Evolutionary conservation across 345 rosid species (phyloP), one percentile per base, ranked within the genome.

Genomic region (Diplotaxis tenuifolia): DNA sequence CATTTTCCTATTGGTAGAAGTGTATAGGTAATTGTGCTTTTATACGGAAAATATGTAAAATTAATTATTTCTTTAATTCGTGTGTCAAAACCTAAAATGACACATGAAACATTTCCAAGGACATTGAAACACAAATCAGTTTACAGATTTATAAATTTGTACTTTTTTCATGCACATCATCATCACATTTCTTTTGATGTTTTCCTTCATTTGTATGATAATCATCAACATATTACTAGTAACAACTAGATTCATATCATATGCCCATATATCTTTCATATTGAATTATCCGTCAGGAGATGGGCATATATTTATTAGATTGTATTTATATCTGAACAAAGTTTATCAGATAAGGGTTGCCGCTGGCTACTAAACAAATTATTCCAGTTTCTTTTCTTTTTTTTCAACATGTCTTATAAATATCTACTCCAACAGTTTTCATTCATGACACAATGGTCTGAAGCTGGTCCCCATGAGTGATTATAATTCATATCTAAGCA

Each of bases 391-490:
- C 50, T 42, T 42, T 42, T 42, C 50, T 6, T 42, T 42, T 6
- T 42, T 42, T 42, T 42, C 18, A 61, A 34, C 65, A 60, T 61
- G 9, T 36, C 23, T 3, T 5, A 23, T 3, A 34, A 68, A 61
- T 61, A 57, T 62, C 36, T 32, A 31, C 61, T 10, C 16, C 16
- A 2, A 3, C 65, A 32, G 50, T 42, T 42, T n/a, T n/a, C 18
- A 42, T n/a, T 63, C 47, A 27, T 54, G 70, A 21, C 23, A 7
- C 31, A 40, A 63, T 73, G 49, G 65, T 20, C 25, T 45, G 71
- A 73, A 55, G 56, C 56, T 65, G 77, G 66, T 66, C 77, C 75
- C 77, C 50, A 72, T 27, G 21, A 36, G 40, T 62, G 38, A 53
- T 25, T 18, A 45, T 42, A 65, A 73, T 56, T 65, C 19, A 64